Evolutionary conservation across 495 filamentous ascomycete species (phyloP), one percentile per base, ranked within the genome.

Genomic region (Penicillium lividum): DNA sequence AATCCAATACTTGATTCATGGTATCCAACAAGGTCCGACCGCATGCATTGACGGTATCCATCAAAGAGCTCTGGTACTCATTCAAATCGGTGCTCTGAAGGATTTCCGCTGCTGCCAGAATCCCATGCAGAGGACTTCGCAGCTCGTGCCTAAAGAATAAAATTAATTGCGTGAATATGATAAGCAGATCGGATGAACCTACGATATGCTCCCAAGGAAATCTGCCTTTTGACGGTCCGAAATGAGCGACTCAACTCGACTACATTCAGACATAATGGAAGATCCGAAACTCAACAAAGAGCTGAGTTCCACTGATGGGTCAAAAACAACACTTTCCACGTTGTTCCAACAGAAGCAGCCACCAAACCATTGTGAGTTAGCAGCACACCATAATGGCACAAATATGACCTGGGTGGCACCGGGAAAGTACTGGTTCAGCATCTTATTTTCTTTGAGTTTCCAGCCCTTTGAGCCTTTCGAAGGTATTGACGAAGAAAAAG

Each of bases 41-140:
- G 53, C 88, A 93, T 3, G 85, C 84, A 50, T 90, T 84, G 53
- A 93, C 83, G 9, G 88, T 90, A 49, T 87, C 80, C 3, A 91
- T 75, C 31, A 90, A 81, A 28, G 83, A 85, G 36, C 69, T 72
- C 61, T 90, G 86, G 27, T 77, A 80, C 15, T 76, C 65, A 53
- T 75, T 69, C 13, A 75, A 58, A 3, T 72, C 45, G 4, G 74
- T 79, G 18, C 72, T 69, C 30, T 73, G 67, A 27, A 80, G 61
- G 50, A 94, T 84, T 67, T 93, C 89, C 4, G 84, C 82, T 44
- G 82, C 86, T 1, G 86, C 86, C 3, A 91, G 65, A 47, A 91
- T 87, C 1, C 89, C 89, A 63, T 91, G 88, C 4, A 94, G 71
- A 2, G 90, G 90, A 11, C 83, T 88, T 7, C 90, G 81, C 7